Base-by-base conservation (phyloP, 352 stramenopile species). In the Phytopythium helicoides region DNA sequence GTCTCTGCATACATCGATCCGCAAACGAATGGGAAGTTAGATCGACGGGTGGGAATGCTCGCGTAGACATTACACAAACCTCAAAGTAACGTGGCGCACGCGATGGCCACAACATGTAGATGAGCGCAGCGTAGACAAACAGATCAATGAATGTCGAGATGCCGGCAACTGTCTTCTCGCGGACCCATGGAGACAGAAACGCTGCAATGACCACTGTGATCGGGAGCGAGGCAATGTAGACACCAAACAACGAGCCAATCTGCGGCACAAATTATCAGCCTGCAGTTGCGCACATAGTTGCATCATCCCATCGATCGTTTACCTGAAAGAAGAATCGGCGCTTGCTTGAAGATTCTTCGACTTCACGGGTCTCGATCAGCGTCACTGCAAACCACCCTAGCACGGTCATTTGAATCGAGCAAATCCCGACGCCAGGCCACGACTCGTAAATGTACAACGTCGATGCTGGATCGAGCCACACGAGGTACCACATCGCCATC, bases 381-480 rank as follows among this genome's bases (percentile, higher is more conserved):
- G 74, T 87, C 33, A 66, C 70, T 41, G 76, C 54, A 41, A 90
- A 90, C 77, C 80, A 90, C 3, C 65, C 66, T 2, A 87, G 65
- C 4, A 87, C 72, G 12, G 74, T 60, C 19, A 89, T 53, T 21
- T 88, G 80, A 6, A 90, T 47, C 9, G 72, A 41, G 38, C 77
- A 90, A 51, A 90, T 90, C 1, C 75, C 73, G 40, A 89, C 52
- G 3, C 73, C 71, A 5, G 77, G 77, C 79, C 76, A 89, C 37
- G 79, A 92, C 52, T 92, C 82, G 61, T 88, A 90, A 22, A 92
- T 87, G 69, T 90, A 92, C 3, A 90, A 58, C 25, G 82, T 92
- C 14, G 82, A 90, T 6, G 79, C 75, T 6, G 79, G 79, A 49
- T 90, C 79, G 33, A 90, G 68, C 73, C 76, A 89, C 31, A 89